Conservation (phyloP, 2,329 filamentous ascomycete species). For the Fusarium tupiense region DNA sequence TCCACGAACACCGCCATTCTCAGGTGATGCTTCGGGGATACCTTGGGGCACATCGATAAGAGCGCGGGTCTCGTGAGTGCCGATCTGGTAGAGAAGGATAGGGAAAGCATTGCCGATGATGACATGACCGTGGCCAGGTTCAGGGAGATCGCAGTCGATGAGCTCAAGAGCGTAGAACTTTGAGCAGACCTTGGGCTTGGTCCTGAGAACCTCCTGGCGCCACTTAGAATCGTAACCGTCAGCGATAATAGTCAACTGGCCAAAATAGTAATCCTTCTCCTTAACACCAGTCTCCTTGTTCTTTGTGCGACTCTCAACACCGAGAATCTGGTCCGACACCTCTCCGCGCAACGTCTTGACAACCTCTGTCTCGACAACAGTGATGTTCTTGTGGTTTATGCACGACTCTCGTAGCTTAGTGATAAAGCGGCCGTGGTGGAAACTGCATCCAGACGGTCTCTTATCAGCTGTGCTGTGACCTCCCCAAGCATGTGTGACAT, state of each 20-base stretch:
- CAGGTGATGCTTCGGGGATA: slow-evolving; percentile 75
- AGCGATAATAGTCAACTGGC: slow-evolving; percentile 84
- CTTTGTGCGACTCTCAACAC: slow-evolving; percentile 78
- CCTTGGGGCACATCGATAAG: slow-evolving; percentile 88
- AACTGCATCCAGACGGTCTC: slow-evolving; percentile 75
- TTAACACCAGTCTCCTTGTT: slow-evolving; percentile 66
- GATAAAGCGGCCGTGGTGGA: slow-evolving; percentile 96
- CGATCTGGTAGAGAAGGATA: slow-evolving; percentile 95
- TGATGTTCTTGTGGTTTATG: slow-evolving; percentile 80
- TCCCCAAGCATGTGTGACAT: slow-evolving; percentile 51
- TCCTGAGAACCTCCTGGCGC: slow-evolving; percentile 78
- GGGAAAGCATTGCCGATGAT: slow-evolving; percentile 80
- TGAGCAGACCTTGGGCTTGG: slow-evolving; percentile 88
- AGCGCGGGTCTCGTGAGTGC: slow-evolving; percentile 89
- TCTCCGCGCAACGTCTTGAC: slow-evolving; percentile 77
- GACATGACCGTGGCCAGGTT: slow-evolving; percentile 83
- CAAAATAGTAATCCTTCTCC: slow-evolving; percentile 82
- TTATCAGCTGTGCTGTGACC: slow-evolving; percentile 49
- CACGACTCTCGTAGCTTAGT: slow-evolving; percentile 81
- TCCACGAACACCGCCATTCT: slow-evolving; percentile 83
- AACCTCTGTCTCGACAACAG: slow-evolving; percentile 89
- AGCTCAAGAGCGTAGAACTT: slow-evolving; percentile 96
- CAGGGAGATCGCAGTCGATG: slow-evolving; percentile 83
- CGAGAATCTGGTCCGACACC: slow-evolving; percentile 77
- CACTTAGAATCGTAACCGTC: slow-evolving; percentile 96